A percentile compares a stretch with the other conserved stretches of the same genome.
Evolutionary conservation across 768 basidiomycete species (phyloP).

Genomic region (Lactarius tabidus): DNA sequence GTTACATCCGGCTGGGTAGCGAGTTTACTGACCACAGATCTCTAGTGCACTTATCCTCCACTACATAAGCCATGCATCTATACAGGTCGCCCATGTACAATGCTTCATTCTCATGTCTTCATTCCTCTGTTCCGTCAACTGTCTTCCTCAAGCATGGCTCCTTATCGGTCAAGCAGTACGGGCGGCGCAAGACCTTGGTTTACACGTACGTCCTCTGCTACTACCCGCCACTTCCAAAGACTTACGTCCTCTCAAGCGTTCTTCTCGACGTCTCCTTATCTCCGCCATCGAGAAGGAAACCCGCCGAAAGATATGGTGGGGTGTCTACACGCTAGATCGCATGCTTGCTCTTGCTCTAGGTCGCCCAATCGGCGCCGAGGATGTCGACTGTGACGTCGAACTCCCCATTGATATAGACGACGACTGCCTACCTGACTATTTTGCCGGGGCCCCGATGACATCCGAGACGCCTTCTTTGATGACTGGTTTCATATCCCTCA

Average conservation of each 20-base stretch:
- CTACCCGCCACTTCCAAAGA: conserved; percentile 25
- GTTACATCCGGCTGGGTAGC: conserved; percentile 26
- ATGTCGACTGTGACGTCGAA: conserved; percentile 88
- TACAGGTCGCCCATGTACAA: conserved; percentile 83
- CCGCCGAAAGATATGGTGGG: conserved; percentile 91
- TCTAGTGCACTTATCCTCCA: conserved; percentile 83
- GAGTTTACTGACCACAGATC: conserved; percentile 5
- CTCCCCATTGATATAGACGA: conserved; percentile 82
- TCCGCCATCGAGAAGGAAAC: conserved; percentile 82
- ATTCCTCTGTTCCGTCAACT: conserved; percentile 89
- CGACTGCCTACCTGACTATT: conserved; percentile 67
- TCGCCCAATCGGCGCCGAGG: conserved; percentile 83
- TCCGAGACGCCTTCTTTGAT: conserved; percentile 65
- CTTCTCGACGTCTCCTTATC: conserved; percentile 68
- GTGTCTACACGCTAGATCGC: conserved; percentile 83
- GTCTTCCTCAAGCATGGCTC: conserved; percentile 92
- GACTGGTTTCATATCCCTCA: conserved; percentile 75
- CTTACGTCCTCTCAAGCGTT: conserved; percentile 50
- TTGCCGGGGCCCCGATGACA: conserved; percentile 54
- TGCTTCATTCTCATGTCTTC: conserved; percentile 86
- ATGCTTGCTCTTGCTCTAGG: conserved; percentile 91
- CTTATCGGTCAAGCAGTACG: conserved; percentile 88
- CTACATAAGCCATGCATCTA: conserved; percentile 87
- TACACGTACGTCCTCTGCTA: conserved; percentile 62
- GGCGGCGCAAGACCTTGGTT: conserved; percentile 84